A percentile compares a stretch with the other conserved stretches of the same genome.
Evolutionary conservation across 2,329 filamentous ascomycete genomes (phyloP).

Genomic region (Colletotrichum sp.): DNA sequence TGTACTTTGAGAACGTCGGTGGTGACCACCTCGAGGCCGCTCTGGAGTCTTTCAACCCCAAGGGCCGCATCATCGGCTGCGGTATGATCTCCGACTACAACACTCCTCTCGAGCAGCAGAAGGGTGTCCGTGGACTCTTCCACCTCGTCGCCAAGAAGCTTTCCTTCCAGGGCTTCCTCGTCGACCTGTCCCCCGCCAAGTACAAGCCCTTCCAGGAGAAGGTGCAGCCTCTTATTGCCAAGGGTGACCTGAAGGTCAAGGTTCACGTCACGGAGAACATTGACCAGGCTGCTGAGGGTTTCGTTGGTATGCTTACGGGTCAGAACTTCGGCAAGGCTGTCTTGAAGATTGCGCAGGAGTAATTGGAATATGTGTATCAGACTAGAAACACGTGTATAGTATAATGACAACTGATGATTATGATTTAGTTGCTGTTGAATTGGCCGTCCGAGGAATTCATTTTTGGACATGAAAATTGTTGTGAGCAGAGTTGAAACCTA

Average conservation of each 20-base stretch:
- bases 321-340: slow-evolving; percentile 89
- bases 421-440: too few relatives aligned
- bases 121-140: slow-evolving; percentile 71
- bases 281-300: slow-evolving; percentile 76
- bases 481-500: too few relatives aligned
- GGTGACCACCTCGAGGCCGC: slow-evolving; percentile 56
- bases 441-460: too few relatives aligned
- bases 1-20: slow-evolving; percentile 61
- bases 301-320: slow-evolving; percentile 77
- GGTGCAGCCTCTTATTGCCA: slow-evolving; percentile 76
- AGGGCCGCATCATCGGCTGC: slow-evolving; percentile 69
- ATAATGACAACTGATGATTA: slow-evolving; percentile 1
- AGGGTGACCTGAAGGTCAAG: slow-evolving; percentile 76
- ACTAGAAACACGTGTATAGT: not conserved
- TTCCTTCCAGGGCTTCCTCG: slow-evolving; percentile 78
- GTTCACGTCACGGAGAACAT: slow-evolving; percentile 75
- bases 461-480: too few relatives aligned
- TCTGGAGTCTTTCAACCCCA: slow-evolving; percentile 55
- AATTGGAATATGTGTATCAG: not conserved
- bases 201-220: slow-evolving; percentile 75
- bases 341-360: slow-evolving; percentile 56
- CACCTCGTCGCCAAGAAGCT: slow-evolving; percentile 71
- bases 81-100: slow-evolving; percentile 85
- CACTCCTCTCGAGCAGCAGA: slow-evolving; percentile 52
- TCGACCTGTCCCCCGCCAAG: slow-evolving; percentile 73